Base-by-base conservation (phyloP, 495 filamentous ascomycete species). In the Aspergillus nidulans region DNA sequence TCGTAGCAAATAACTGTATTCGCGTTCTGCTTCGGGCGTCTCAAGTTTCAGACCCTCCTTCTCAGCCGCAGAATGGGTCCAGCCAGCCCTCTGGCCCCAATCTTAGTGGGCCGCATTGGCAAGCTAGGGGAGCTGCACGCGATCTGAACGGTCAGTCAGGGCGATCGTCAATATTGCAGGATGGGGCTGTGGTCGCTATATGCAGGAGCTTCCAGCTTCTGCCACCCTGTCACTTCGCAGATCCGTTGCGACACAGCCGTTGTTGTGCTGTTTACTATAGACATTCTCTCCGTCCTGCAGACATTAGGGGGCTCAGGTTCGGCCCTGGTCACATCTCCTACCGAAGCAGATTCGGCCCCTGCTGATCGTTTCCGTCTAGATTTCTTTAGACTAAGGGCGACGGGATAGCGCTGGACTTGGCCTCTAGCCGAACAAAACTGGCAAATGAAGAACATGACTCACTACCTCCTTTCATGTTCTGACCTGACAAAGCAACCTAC, bases 61-160 rank as follows among this genome's bases (percentile, higher is more conserved):
- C 45, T 49, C 45, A 49, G 45, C 45, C 45, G 28, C 45, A 49
- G 28, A 21, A 49, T 28, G 45, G 45, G 15, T 30, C 26, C 26
- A 28, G 45, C 45, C n/a, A n/a, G n/a, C n/a, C n/a, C n/a, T n/a
- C n/a, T n/a, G n/a, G n/a, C 45, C 45, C 45, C 45, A 49, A 49
- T 6, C 28, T 49, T 34, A 18, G 28, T 28, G 23, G 20, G 4
- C 4, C 21, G 21, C 1, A 21, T 1, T 8, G 19, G 20, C 41
- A 12, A 23, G 41, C 42, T 18, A 39, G 15, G 36, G 18, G 36
- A 12, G 30, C 30, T 34, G 30, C 6, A 3, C 4, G 36, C 15
- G 15, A 13, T 1, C 9, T 39, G 13, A 39, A 13, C 6, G 32
- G 32, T 13, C 32, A 5, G 13, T 36, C 3, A 13, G 6, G 6